A percentile compares a stretch with the other conserved stretches of the same genome.
These are phyloP conservation scores for Petunia axillaris DNA, from an alignment of 257 asterid species.

Conservation along the genomic window DNA sequence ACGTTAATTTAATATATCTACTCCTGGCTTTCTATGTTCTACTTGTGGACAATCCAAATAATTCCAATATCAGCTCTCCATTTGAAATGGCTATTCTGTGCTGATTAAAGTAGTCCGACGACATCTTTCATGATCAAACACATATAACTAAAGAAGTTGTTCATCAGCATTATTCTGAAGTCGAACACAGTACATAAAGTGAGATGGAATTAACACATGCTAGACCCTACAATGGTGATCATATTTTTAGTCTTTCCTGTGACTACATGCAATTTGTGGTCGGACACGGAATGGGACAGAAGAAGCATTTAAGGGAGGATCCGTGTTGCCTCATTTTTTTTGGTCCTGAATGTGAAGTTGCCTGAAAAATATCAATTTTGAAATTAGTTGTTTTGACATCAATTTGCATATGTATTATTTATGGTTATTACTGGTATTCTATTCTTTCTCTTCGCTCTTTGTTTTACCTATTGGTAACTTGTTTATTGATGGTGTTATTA, in stretches of 20 bases:
- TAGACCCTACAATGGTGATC: not conserved
- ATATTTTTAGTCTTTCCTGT: not conserved
- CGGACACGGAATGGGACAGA: slow-evolving; percentile 1
- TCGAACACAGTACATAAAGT: not conserved
- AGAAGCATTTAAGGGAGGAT: not conserved
- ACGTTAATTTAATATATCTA: not conserved
- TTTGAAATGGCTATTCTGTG: not conserved
- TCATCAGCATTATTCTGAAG: not conserved
- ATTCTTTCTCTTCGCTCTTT: not conserved
- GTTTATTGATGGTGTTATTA: not conserved
- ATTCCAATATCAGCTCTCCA: not conserved
- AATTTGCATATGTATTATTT: not conserved
- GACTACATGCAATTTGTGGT: slow-evolving; percentile 12
- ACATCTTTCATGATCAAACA: not conserved
- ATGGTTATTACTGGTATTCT: not conserved
- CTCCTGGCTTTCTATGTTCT: not conserved
- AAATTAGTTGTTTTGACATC: not conserved
- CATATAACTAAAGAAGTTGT: not conserved
- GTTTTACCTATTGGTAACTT: not conserved
- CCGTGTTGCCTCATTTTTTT: not conserved
- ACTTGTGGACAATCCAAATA: not conserved
- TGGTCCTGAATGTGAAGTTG: not conserved
- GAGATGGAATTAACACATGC: not conserved
- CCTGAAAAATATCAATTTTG: not conserved
- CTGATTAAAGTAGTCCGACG: not conserved